Conservation (phyloP, 257 asterid genomes). For the Sherardia arvensis region DNA sequence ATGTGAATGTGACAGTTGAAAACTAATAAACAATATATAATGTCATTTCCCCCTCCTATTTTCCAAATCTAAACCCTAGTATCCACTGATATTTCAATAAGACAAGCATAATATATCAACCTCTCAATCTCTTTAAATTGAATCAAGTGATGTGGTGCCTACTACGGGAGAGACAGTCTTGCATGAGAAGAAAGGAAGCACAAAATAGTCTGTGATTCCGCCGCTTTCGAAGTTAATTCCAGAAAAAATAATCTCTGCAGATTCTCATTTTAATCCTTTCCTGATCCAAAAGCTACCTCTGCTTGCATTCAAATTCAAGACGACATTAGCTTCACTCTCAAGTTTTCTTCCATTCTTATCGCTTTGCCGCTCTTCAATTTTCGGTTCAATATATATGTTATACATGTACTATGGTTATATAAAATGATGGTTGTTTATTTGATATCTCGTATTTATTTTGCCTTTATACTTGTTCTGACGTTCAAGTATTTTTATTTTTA, state of each 20-base stretch:
- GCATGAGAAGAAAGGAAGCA: slow-evolving; percentile 2
- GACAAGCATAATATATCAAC: not conserved
- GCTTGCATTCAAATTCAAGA: not conserved
- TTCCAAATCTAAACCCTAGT: too few species aligned
- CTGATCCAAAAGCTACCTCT: not conserved
- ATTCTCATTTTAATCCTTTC: not conserved
- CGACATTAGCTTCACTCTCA: not conserved
- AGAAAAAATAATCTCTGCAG: not conserved
- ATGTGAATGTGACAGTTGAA: too few species aligned
- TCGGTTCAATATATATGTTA: too few species aligned
- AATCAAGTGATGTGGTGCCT: not conserved
- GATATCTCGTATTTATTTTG: too few species aligned
- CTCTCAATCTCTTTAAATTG: not conserved
- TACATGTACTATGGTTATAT: too few species aligned
- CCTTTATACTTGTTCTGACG: too few species aligned
- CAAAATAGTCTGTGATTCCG: not conserved
- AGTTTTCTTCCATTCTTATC: not conserved
- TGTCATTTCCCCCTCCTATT: too few species aligned
- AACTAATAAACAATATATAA: too few species aligned
- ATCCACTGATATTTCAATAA: not conserved
- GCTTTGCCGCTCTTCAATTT: not conserved
- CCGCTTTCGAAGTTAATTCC: not conserved
- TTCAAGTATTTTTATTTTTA: too few species aligned
- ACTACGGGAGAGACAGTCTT: not conserved
- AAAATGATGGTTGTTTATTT: too few species aligned